Percentiles rank a stretch among this genome's conserved stretches.
Evolutionary conservation across 306 rosid genomes (phyloP).

Genomic region (Parietaria judaica): DNA sequence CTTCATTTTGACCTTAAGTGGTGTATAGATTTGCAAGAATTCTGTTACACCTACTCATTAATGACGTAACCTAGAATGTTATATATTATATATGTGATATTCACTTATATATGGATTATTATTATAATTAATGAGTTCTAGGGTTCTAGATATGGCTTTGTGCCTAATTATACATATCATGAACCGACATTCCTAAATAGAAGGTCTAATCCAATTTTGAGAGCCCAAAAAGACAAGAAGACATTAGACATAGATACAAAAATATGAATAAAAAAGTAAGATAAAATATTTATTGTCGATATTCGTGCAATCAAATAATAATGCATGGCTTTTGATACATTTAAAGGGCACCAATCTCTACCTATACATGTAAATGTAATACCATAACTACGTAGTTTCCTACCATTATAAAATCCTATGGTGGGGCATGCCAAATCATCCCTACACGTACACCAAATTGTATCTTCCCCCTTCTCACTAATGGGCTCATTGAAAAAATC

Average conservation of each 20-base stretch:
- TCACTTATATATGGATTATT: no score
- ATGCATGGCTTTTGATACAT: slow-evolving; percentile 2
- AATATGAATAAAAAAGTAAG: slow-evolving; percentile 10
- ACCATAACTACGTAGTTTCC: slow-evolving; percentile 4
- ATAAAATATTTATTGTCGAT: slow-evolving; percentile 5
- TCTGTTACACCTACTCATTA: no score
- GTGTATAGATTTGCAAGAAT: no score
- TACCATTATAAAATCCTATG: slow-evolving; percentile 2
- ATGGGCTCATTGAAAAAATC: slow-evolving; percentile 6
- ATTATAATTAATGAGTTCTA: no score
- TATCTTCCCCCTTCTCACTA: slow-evolving; percentile 6
- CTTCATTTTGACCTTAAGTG: no score
- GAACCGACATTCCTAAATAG: no score
- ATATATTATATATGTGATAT: no score
- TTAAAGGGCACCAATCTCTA: slow-evolving; percentile 2
- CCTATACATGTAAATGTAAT: background rate
- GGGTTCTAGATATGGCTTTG: no score
- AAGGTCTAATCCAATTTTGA: no score
- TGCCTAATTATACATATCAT: no score
- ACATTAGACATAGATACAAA: background rate
- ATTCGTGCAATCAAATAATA: slow-evolving; percentile 8
- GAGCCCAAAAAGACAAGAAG: background rate
- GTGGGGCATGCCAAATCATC: slow-evolving; percentile 4
- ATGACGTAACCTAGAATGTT: no score
- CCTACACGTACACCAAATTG: background rate